Base-by-base conservation (phyloP, 2,329 filamentous ascomycete genomes). In the Juglanconis juglandina region DNA sequence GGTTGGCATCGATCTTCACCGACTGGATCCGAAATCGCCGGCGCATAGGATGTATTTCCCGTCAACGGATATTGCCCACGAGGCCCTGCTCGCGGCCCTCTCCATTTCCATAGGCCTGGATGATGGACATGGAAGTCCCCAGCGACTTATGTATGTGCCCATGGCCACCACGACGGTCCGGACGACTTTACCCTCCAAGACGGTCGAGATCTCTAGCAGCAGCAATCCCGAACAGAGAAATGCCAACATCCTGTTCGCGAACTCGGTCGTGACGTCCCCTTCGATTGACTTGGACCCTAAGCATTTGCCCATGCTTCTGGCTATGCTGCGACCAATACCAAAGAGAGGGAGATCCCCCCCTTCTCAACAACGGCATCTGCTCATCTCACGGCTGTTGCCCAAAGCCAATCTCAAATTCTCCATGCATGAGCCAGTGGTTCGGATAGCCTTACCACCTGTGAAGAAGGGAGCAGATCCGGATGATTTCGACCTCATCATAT, bases 1-100 rank as follows among this genome's bases (percentile, higher is more conserved):
- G 72, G 87, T 99, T 47, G 94, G 94, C 62, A 84, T 99, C 70
- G 95, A 99, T 70, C 79, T 99, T 46, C 89, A 98, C 71, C 87
- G 94, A 30, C 83, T 99, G 58, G 94, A 99, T 71, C 89, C 91
- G 47, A 94, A 91, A 68, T 96, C 93, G 14, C 92, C 95, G 1
- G 92, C 94, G 0, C 95, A 99, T 79, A 87, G 95, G 64, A 99
- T 98, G 95, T 98, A 99, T 75, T 99, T 99, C 71, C 91, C 93
- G 2, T 87, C 89, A 30, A 89, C 92, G 63, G 95, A 97, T 71
- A 87, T 97, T 68, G 95, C 95, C 11, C 95, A 99, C 72, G 94
- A 99, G 78, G 95, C 93, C 10, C 81, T 99, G 41, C 84, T 95
- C 30, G 95, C 94, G 17, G 95, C 93, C 3, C 86, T 99, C 46